phyloP scores from a whole-genome alignment of 2,329 filamentous ascomycete species.

The Gnomoniopsis smithogilvyi region DNA sequence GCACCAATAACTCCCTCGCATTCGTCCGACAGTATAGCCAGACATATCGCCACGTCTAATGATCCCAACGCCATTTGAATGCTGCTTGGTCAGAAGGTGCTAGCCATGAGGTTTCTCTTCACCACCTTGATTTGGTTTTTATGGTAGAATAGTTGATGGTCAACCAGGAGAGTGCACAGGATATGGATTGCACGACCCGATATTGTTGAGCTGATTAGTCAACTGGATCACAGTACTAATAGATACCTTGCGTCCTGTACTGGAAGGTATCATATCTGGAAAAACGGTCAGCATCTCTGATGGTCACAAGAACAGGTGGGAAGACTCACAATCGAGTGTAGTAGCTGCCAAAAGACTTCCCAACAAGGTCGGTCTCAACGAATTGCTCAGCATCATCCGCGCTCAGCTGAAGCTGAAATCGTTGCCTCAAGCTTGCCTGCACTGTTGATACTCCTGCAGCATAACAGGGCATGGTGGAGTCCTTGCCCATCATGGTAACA shows the following conservation, averaged over 20 bases:
- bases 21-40: background rate
- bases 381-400: conserved; percentile 78
- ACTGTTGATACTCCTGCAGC: conserved; percentile 69
- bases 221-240: conserved; percentile 44
- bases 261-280: conserved; percentile 79
- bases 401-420: conserved; percentile 80
- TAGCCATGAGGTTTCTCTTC: background rate
- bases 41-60: background rate
- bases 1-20: background rate
- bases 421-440: conserved; percentile 65
- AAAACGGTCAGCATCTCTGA: conserved; percentile 4
- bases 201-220: background rate
- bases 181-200: background rate
- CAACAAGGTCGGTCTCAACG: conserved; percentile 75
- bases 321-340: conserved; percentile 73
- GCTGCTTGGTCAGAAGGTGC: conserved; percentile 4
- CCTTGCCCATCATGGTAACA: conserved; percentile 79
- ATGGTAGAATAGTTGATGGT: conserved; percentile 2
- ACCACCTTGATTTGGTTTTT: background rate
- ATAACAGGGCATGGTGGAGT: conserved; percentile 84
- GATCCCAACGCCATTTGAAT: conserved; percentile 15
- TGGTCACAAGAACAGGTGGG: too few species aligned
- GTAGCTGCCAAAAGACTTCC: conserved; percentile 81
- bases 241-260: conserved; percentile 84
- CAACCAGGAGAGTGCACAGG: background rate